Percentiles rank a stretch among this genome's conserved stretches.
Evolutionary conservation across 305 asterid species (phyloP).

Genomic region (Ilex paraguariensis): DNA sequence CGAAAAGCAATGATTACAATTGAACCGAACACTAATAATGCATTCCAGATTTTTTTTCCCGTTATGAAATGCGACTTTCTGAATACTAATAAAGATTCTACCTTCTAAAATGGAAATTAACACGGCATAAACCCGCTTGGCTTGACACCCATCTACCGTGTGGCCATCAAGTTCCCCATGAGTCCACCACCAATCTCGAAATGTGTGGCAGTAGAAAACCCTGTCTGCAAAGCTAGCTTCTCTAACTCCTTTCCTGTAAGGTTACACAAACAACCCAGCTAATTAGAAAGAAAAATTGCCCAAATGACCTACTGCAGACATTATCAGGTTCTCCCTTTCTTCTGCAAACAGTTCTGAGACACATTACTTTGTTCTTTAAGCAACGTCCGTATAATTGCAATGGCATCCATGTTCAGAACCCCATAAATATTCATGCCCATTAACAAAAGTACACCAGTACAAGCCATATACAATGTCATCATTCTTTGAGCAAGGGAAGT

Average conservation of each 20-base stretch:
- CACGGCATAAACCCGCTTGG: not conserved
- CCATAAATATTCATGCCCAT: not conserved
- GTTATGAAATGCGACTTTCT: too few species aligned
- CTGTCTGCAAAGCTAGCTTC: slow-evolving; percentile 62
- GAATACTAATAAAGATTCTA: too few species aligned
- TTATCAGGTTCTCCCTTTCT: not conserved
- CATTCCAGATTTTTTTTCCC: too few species aligned
- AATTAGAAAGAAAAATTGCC: not conserved
- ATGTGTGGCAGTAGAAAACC: slow-evolving; percentile 60
- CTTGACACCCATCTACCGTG: slow-evolving; percentile 19
- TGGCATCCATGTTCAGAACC: too few species aligned
- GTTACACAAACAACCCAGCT: not conserved
- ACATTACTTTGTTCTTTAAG: not conserved
- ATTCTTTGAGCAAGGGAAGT: not conserved
- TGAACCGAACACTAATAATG: too few species aligned
- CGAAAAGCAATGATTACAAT: too few species aligned
- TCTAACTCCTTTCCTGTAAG: slow-evolving; percentile 72
- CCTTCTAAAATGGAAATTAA: too few species aligned
- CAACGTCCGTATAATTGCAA: too few species aligned
- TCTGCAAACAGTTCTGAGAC: not conserved
- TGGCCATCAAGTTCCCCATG: slow-evolving; percentile 75
- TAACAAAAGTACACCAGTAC: not conserved
- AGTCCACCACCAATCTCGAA: slow-evolving; percentile 57
- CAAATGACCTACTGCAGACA: not conserved
- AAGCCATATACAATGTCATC: too few species aligned